phyloP scores from a whole-genome alignment of 805 yeast genomes.

The Groenewaldozyma tartarivorans region DNA sequence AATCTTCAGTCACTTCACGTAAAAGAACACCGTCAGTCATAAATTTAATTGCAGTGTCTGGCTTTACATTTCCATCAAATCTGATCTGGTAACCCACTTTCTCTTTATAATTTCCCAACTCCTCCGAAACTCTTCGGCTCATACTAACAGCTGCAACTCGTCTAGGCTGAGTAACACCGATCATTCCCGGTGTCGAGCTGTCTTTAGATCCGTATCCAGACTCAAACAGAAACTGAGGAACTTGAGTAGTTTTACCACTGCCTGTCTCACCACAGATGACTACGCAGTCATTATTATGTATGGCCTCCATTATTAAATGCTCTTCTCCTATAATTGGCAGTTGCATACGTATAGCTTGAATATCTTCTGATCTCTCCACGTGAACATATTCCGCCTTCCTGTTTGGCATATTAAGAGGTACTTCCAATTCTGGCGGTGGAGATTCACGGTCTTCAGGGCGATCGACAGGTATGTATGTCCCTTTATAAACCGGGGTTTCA shows the following conservation, averaged over 20 bases:
- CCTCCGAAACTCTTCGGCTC: constrained; percentile 75
- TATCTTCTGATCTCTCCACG: constrained; percentile 53
- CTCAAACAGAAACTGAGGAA: constrained; percentile 91
- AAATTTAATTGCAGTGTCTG: constrained; percentile 62
- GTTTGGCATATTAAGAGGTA: constrained; percentile 44
- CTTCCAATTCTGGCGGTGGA: constrained; percentile 49
- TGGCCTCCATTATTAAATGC: constrained; percentile 89
- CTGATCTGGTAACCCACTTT: constrained; percentile 82
- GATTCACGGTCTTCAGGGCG: constrained; percentile 68
- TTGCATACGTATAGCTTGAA: constrained; percentile 58
- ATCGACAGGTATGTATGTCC: constrained; percentile 44
- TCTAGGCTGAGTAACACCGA: constrained; percentile 91
- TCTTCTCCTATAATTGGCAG: constrained; percentile 89
- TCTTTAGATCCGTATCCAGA: constrained; percentile 70
- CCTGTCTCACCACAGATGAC: constrained; percentile 97
- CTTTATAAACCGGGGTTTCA: constrained; percentile 29
- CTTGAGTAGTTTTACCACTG: constrained; percentile 97
- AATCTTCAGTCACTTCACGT: constrained; percentile 87
- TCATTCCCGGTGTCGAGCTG: constrained; percentile 77
- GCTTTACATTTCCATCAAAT: constrained; percentile 64
- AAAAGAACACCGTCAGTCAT: constrained; percentile 96
- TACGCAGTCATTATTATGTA: constrained; percentile 82
- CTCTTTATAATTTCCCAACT: constrained; percentile 59
- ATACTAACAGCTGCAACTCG: constrained; percentile 82
- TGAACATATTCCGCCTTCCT: constrained; percentile 61